Conservation (phyloP, 2,329 filamentous ascomycete species). For the Orbilia quercus region DNA sequence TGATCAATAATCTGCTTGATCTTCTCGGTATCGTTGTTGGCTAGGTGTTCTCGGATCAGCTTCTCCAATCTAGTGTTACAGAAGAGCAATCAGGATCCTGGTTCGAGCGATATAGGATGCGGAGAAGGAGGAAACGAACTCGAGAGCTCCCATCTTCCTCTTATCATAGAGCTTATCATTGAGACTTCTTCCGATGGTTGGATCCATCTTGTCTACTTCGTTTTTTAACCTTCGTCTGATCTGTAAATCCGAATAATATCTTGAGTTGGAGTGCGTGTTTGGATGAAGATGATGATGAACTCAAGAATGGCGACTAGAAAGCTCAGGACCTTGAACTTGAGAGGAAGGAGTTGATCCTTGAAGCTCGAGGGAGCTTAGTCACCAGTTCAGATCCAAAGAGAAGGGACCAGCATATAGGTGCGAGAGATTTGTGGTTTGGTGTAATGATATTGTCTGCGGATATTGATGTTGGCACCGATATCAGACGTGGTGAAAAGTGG, state of each 20-base stretch:
- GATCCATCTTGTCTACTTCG: conserved; percentile 74
- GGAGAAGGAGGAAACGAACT: conserved; percentile 71
- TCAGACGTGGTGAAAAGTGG: neutral
- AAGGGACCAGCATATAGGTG: conserved; percentile 32
- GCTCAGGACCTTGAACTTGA: conserved; percentile 32
- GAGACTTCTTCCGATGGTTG: conserved; percentile 85
- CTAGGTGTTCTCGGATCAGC: conserved; percentile 84
- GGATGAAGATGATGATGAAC: no score
- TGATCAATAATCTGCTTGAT: conserved; percentile 92
- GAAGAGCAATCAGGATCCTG: conserved; percentile 8
- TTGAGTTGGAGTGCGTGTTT: conserved; percentile 8
- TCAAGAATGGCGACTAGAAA: conserved; percentile 20
- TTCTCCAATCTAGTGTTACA: conserved; percentile 84
- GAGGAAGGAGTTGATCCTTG: conserved; percentile 23
- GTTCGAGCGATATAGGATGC: neutral
- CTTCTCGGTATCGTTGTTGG: conserved; percentile 78
- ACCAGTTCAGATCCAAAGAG: conserved; percentile 35
- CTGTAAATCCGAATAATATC: no score
- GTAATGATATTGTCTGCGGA: neutral
- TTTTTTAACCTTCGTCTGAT: conserved; percentile 24
- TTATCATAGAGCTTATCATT: conserved; percentile 99
- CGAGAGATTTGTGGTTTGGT: conserved; percentile 4
- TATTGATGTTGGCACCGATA: neutral
- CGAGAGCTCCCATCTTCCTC: conserved; percentile 93
- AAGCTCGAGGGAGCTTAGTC: conserved; percentile 42